A percentile compares a stretch with the other conserved stretches of the same genome.
Conservation (phyloP, 1,139 yeast species). For the Kodamaea alishanica region DNA sequence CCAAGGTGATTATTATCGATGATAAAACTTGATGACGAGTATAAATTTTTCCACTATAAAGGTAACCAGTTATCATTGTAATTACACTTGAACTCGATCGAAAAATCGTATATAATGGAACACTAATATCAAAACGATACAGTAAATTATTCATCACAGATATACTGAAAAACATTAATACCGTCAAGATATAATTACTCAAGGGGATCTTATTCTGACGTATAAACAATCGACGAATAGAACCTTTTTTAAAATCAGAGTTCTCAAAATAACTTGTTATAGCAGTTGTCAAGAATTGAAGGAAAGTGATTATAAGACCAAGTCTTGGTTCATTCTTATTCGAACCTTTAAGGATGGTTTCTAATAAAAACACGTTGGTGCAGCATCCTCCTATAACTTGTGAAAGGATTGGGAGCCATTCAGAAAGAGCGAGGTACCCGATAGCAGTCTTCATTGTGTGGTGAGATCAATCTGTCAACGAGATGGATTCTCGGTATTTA, state of each 20-base stretch:
- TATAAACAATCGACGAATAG: constrained; percentile 23
- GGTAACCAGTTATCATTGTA: constrained; percentile 56
- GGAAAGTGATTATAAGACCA: constrained; percentile 55
- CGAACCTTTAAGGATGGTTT: constrained; percentile 38
- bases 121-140: constrained; percentile 54
- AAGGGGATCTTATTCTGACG: constrained; percentile 44
- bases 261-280: constrained; percentile 36
- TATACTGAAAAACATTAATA: constrained; percentile 48
- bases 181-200: constrained; percentile 45
- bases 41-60: constrained; percentile 45
- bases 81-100: constrained; percentile 64
- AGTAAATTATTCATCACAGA: constrained; percentile 59
- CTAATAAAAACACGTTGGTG: constrained; percentile 62
- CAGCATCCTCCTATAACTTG: constrained; percentile 75
- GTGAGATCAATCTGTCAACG: too few species aligned
- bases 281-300: constrained; percentile 57
- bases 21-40: constrained; percentile 44
- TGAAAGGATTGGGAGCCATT: constrained; percentile 14
- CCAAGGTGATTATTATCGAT: constrained; percentile 51
- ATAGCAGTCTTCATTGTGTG: too few species aligned
- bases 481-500: too few species aligned
- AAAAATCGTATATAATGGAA: constrained; percentile 66
- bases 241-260: constrained; percentile 23
- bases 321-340: constrained; percentile 11
- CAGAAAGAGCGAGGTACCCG: background rate